A percentile compares a stretch with the other conserved stretches of the same genome.
phyloP scores from a whole-genome alignment of 805 yeast species.

The Candida qinlingensis region DNA sequence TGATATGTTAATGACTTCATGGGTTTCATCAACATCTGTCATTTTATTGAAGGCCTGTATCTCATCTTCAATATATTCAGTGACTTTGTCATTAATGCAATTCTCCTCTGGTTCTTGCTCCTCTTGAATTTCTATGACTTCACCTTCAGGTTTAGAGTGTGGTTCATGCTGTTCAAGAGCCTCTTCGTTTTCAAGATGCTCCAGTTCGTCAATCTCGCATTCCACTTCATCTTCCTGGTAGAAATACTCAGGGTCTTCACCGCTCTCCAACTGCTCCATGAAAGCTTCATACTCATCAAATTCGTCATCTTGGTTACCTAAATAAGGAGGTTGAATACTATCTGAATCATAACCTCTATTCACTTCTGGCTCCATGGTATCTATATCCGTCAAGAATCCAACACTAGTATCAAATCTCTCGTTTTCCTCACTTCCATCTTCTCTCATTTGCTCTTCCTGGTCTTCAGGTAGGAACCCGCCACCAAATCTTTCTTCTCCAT shows the following conservation, averaged over 20 bases:
- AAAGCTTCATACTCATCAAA: conserved; percentile 23
- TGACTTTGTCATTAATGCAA: conserved; percentile 21
- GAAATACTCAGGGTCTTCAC: conserved; percentile 4
- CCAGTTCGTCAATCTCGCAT: conserved; percentile 16
- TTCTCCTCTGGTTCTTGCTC: not conserved
- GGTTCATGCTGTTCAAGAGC: too few relatives aligned
- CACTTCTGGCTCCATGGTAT: conserved; percentile 1
- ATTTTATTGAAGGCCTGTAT: not conserved
- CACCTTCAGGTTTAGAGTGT: conserved; percentile 5
- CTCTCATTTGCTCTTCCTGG: conserved; percentile 3
- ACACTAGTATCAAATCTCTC: conserved; percentile 16
- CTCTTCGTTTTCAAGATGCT: too few relatives aligned
- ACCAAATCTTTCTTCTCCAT: conserved; percentile 1
- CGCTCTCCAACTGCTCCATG: conserved; percentile 15
- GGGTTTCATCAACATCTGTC: not conserved
- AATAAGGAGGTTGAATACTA: not conserved
- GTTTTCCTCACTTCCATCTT: not conserved
- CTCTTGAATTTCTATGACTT: conserved; percentile 24
- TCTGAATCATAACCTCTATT: conserved; percentile 1
- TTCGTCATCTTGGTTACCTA: not conserved
- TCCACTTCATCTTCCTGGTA: conserved; percentile 10
- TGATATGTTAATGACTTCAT: not conserved
- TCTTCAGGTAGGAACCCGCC: conserved; percentile 14
- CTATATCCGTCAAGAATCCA: conserved; percentile 23
- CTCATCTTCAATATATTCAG: conserved; percentile 26